These are phyloP conservation scores for Phytophthora foliorum DNA, from an alignment of 352 stramenopile genomes.

Conservation along the genomic window DNA sequence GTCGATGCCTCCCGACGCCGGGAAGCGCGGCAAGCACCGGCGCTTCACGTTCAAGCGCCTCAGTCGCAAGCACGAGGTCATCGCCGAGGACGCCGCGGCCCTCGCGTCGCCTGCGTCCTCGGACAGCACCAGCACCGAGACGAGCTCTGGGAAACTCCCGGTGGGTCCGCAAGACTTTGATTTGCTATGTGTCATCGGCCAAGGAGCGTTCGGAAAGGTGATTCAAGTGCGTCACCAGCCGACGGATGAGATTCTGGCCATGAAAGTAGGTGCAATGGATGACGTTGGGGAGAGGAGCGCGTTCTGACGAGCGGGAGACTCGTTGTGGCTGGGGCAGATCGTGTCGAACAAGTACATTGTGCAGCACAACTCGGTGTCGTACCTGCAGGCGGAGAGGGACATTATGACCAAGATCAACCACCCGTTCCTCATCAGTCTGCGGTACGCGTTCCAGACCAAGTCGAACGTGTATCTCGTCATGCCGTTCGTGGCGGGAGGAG, in stretches of 20 bases:
- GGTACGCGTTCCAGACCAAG: conserved; percentile 86
- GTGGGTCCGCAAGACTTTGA: conserved; percentile 86
- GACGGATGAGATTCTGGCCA: conserved; percentile 80
- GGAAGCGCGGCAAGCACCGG: conserved; percentile 14
- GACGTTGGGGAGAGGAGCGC: neutral
- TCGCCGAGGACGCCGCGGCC: conserved; percentile 27
- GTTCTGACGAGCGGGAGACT: neutral
- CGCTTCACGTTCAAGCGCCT: conserved; percentile 47
- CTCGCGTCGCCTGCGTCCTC: conserved; percentile 3
- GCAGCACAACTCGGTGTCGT: conserved; percentile 85
- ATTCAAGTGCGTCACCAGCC: conserved; percentile 87
- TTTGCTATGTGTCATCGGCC: conserved; percentile 85
- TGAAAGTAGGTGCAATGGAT: conserved; percentile 67
- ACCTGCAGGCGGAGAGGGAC: conserved; percentile 82
- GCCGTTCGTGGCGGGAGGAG: conserved; percentile 74
- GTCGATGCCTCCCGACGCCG: neutral
- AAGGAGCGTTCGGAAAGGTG: conserved; percentile 88
- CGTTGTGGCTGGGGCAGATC: conserved; percentile 47
- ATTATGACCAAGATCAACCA: conserved; percentile 92
- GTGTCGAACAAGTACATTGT: conserved; percentile 90
- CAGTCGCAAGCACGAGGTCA: conserved; percentile 35
- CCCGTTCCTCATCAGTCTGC: conserved; percentile 83
- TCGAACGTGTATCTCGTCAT: conserved; percentile 89
- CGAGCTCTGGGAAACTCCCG: conserved; percentile 15
- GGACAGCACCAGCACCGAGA: conserved; percentile 20